Conservation (phyloP, 257 asterid species). For the Nicotiana noctiflora region DNA sequence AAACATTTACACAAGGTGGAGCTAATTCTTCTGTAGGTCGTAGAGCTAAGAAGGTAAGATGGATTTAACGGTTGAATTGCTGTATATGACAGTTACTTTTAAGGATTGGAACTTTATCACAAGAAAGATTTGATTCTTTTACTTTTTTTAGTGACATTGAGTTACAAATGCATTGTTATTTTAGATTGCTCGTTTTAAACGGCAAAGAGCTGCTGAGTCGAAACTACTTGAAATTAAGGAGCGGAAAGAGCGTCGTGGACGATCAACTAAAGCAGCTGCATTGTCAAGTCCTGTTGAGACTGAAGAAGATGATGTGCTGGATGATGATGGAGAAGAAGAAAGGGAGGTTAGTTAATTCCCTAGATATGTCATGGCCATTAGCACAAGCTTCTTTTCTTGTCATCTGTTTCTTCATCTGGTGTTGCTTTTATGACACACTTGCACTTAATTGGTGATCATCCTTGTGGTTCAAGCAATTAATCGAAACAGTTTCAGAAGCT, state of each 20-base stretch:
- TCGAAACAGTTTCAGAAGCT: background rate
- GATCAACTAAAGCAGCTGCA: conserved; percentile 92
- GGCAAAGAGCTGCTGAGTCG: conserved; percentile 85
- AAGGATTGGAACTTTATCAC: background rate
- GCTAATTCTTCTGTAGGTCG: conserved; percentile 45
- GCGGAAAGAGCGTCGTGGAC: conserved; percentile 89
- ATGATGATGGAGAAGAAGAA: conserved; percentile 98
- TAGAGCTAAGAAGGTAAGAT: conserved; percentile 78
- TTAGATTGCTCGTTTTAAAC: conserved; percentile 78
- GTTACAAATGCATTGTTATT: background rate
- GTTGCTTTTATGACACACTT: background rate
- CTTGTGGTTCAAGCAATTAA: background rate
- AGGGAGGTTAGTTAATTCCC: conserved; percentile 61
- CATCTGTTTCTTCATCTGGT: background rate
- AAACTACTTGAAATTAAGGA: conserved; percentile 79
- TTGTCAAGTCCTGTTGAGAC: conserved; percentile 68
- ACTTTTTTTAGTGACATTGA: background rate
- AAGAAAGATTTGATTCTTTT: background rate
- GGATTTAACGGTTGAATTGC: background rate
- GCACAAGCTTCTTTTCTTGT: background rate
- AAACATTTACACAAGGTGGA: conserved; percentile 33
- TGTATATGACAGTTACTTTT: background rate
- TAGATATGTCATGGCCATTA: background rate
- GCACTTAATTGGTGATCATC: background rate
- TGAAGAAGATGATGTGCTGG: conserved; percentile 69